Base-by-base conservation (phyloP, 2,329 filamentous ascomycete genomes). In the Phaeophleospora eucalypticola region DNA sequence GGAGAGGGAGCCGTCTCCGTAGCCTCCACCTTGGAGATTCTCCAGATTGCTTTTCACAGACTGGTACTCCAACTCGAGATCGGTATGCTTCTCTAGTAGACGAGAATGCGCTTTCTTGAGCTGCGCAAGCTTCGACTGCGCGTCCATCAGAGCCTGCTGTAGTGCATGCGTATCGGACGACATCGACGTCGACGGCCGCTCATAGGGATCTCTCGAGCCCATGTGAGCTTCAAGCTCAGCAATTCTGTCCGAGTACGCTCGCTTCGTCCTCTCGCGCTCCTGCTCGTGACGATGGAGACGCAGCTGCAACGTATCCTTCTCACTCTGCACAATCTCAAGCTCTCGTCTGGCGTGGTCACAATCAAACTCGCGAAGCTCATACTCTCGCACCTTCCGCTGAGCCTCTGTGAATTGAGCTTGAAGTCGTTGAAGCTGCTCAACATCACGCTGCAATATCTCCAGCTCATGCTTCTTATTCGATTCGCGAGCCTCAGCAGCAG, bases 401-500 rank as follows among this genome's bases (percentile, higher is more conserved):
- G 87, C 70, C 20, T 78, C 74, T 17, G 76, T 71, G 2, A 86
- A 75, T 54, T 86, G 79, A 1, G 69, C 69, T 47, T 77, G 77
- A 14, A 88, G 69, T 27, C 73, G 70, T 49, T 81, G 77, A 38
- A 86, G 68, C 56, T 87, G 81, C 40, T 77, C 74, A 2, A 79
- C 71, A 42, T 80, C 78, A 14, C 78, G 74, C 59, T 86, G 78
- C 27, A 83, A 75, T 9, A 80, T 77, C 57, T 83, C 77, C 55
- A 84, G 71, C 45, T 81, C 79, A 58, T 88, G 83, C 49, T 80
- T 76, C 46, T 78, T 75, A 44, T 75, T 75, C 24, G 85, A 66
- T 58, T 87, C 84, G 49, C 81, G 80, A 4, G 83, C 80, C 65
- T 93, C 87, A 0, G 79, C 80, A 24, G 81, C 79, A 32, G 84